Percentiles rank a stretch among this genome's conserved stretches.
These are phyloP conservation scores for Pseudogymnoascus sp. DNA, from an alignment of 2,329 filamentous ascomycete genomes.

Conservation along the genomic window DNA sequence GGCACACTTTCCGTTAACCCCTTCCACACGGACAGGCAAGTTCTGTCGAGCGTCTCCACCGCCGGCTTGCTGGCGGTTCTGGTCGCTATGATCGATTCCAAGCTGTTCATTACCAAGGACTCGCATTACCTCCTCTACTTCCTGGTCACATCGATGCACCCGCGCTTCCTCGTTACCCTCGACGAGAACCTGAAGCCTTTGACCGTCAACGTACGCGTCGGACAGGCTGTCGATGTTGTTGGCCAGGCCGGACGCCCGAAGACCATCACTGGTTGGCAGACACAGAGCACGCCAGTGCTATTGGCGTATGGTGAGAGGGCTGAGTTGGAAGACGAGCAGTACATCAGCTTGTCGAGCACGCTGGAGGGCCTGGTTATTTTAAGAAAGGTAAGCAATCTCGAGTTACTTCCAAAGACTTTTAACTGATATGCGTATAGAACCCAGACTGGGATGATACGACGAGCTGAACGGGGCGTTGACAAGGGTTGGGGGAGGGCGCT, in stretches of 20 bases:
- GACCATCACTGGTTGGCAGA: slow-evolving; percentile 99
- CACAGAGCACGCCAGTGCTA: slow-evolving; percentile 95
- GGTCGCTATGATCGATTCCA: slow-evolving; percentile 90
- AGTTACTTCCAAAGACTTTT: background rate
- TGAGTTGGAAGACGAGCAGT: slow-evolving; percentile 95
- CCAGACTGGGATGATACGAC: slow-evolving; percentile 33
- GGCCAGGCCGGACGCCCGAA: slow-evolving; percentile 95
- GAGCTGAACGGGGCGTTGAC: slow-evolving; percentile 6
- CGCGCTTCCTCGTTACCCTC: slow-evolving; percentile 89
- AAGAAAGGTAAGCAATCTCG: slow-evolving; percentile 65
- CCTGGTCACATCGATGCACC: slow-evolving; percentile 92
- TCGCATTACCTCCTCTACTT: slow-evolving; percentile 95
- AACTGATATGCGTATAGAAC: slow-evolving; percentile 27
- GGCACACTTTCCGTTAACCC: slow-evolving; percentile 91
- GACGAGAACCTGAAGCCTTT: slow-evolving; percentile 91
- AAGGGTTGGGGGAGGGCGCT: slow-evolving; percentile 2
- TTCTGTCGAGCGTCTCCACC: slow-evolving; percentile 83
- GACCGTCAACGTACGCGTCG: slow-evolving; percentile 91
- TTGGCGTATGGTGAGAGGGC: slow-evolving; percentile 91
- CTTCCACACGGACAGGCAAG: slow-evolving; percentile 98
- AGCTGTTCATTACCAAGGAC: slow-evolving; percentile 62
- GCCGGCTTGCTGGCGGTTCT: slow-evolving; percentile 84
- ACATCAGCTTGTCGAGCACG: slow-evolving; percentile 81
- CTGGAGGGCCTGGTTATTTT: slow-evolving; percentile 93
- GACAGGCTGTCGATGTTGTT: slow-evolving; percentile 96